Percentiles rank a stretch among this genome's conserved stretches.
Conservation (phyloP, 768 basidiomycete genomes). For the Phanerochaete sordida region DNA sequence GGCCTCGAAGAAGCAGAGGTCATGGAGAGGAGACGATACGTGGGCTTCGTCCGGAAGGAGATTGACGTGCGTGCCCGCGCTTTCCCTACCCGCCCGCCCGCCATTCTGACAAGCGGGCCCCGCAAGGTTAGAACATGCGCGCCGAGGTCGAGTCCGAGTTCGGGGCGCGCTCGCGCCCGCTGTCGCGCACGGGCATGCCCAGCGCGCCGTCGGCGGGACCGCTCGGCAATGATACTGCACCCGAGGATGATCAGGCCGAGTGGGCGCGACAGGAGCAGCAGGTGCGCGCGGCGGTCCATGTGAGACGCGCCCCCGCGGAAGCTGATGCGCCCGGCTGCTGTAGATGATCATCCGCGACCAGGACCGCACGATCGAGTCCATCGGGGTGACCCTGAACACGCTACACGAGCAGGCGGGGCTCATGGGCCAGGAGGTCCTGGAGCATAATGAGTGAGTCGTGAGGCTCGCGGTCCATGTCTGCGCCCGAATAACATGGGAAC, state of each 20-base stretch:
- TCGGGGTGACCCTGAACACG: constrained; percentile 81
- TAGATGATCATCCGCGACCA: constrained; percentile 87
- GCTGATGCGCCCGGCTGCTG: not conserved
- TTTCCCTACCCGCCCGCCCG: not conserved
- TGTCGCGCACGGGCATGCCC: constrained; percentile 17
- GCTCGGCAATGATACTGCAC: constrained; percentile 16
- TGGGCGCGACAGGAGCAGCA: constrained; percentile 90
- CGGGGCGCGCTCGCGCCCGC: constrained; percentile 21
- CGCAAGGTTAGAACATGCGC: constrained; percentile 72
- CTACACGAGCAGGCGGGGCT: constrained; percentile 88
- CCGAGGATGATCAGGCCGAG: constrained; percentile 63
- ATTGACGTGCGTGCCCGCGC: constrained; percentile 63
- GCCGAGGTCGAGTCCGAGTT: constrained; percentile 43
- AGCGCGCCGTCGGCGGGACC: constrained; percentile 1
- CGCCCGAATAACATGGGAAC: not conserved
- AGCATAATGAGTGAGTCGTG: constrained; percentile 87
- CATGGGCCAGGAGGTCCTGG: constrained; percentile 89
- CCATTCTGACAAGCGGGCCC: constrained; percentile 15
- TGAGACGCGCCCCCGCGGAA: not conserved
- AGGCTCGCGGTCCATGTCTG: too few species aligned
- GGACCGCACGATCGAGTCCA: constrained; percentile 84
- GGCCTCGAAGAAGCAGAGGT: constrained; percentile 81
- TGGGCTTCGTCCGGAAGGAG: constrained; percentile 67
- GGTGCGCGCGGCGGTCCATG: constrained; percentile 33
- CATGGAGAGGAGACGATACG: constrained; percentile 68